phyloP scores from a whole-genome alignment of 257 asterid genomes.

The Haberlea rhodopensis region DNA sequence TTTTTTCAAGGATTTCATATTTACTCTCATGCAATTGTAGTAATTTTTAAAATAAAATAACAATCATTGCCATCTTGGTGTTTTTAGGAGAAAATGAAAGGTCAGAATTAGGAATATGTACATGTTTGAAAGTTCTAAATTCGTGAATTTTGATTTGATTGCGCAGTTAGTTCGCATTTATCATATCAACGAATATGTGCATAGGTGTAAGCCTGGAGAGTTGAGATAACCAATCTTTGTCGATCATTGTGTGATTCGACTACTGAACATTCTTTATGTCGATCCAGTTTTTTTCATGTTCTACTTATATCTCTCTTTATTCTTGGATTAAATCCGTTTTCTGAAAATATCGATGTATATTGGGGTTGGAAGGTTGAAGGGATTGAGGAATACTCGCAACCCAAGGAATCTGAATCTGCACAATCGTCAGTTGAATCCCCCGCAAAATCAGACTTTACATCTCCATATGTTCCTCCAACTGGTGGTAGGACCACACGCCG shows the following conservation, averaged over 20 bases:
- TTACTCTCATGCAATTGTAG: no score
- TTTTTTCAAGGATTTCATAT: background rate
- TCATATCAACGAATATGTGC: no score
- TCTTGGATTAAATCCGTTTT: background rate
- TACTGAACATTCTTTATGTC: background rate
- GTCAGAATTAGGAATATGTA: no score
- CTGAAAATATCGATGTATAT: background rate
- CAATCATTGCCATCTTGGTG: no score
- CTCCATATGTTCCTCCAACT: constrained; percentile 53
- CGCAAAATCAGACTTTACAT: constrained; percentile 39
- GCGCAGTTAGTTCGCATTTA: background rate
- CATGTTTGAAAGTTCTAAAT: background rate
- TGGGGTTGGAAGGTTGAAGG: constrained; percentile 65
- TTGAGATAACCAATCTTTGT: no score
- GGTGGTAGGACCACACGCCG: constrained; percentile 49
- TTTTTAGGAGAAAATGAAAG: no score
- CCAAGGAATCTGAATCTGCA: constrained; percentile 39
- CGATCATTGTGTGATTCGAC: background rate
- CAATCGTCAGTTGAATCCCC: constrained; percentile 56
- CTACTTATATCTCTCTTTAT: background rate
- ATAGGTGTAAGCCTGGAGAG: no score
- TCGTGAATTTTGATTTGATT: background rate
- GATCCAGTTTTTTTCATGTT: background rate
- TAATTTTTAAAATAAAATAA: no score
- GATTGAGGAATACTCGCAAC: constrained; percentile 49